These are phyloP conservation scores for Flaveria brownii DNA, from an alignment of 129 eudicot genomes.

Conservation along the genomic window DNA sequence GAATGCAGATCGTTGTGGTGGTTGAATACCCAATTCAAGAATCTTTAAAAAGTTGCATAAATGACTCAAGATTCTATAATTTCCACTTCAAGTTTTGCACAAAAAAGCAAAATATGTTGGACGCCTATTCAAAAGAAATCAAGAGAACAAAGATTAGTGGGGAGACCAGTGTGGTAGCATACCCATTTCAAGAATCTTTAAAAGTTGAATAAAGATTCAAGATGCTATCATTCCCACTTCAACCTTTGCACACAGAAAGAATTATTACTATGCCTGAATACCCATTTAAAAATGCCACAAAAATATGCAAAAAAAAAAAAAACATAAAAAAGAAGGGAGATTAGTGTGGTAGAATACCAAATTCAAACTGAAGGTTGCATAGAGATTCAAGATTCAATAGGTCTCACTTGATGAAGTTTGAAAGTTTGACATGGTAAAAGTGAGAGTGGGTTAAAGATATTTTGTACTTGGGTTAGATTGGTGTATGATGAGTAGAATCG, in stretches of 20 bases:
- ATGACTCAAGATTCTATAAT: slow-evolving; percentile 11
- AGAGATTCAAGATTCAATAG: neutral
- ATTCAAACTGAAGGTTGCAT: slow-evolving; percentile 19
- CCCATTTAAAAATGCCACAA: neutral
- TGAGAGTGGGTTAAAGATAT: slow-evolving; percentile 16
- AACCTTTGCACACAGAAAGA: neutral
- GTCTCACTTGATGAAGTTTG: slow-evolving; percentile 16
- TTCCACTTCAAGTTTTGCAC: neutral
- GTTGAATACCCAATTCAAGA: slow-evolving; percentile 13
- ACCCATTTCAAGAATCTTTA: slow-evolving; percentile 15
- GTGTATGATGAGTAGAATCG: slow-evolving; percentile 23
- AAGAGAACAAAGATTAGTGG: neutral
- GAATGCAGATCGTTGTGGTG: slow-evolving; percentile 1
- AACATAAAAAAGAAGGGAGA: neutral
- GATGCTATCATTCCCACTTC: neutral
- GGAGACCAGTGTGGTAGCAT: slow-evolving; percentile 3
- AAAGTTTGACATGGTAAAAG: slow-evolving; percentile 18
- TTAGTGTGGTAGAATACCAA: neutral
- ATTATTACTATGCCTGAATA: neutral
- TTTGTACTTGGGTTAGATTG: slow-evolving; percentile 38
- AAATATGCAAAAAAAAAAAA: neutral
- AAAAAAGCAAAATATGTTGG: neutral
- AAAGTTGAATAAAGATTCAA: slow-evolving; percentile 3
- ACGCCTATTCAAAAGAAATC: neutral
- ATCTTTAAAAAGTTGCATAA: slow-evolving; percentile 11